Evolutionary conservation across 345 rosid species (phyloP), one percentile per base, ranked within the genome.

Genomic region (Raphanus raphanistrum): DNA sequence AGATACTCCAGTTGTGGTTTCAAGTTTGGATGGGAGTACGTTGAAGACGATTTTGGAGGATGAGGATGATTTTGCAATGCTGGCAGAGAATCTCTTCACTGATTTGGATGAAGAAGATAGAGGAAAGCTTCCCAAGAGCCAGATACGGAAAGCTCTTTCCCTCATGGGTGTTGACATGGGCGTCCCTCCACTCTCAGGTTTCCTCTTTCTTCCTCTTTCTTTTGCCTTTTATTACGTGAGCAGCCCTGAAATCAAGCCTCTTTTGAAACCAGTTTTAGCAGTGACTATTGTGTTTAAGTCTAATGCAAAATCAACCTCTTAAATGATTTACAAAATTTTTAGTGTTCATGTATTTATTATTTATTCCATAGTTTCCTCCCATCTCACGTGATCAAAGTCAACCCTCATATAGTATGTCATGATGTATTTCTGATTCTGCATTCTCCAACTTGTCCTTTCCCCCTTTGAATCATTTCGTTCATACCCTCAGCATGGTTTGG

Each of bases 31-130:
- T 81, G 98, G 97, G 84, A 88, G 74, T 35, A 81, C 84, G n/a
- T 69, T 90, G 84, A 81, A 81, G 75, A 13, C 85, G 48, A 83
- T 83, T 71, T 75, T 90, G 82, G 94, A 91, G 76, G 98, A 94
- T 59, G 98, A 94, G 73, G 98, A 94, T 80, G 98, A 94, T 79
- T 91, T 91, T 70, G 97, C 98, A 0, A 87, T 94, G 98, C 71
- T 94, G 66, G 97, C 97, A 0, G 98, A 94, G 89, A 88, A 87
- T 77, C 48, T 94, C 17, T 94, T 94, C 79, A 94, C 97, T 27
- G 94, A 90, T 75, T 84, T 94, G 82, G 98, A 94, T 77, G 76
- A 76, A 26, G 87, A 88, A 73, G 98, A 94, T 80, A 87, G 81
- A 55, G 97, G 98, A 68, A 94, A 91, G 89, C 87, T 91, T 79